A percentile compares a stretch with the other conserved stretches of the same genome.
Conservation (phyloP, 805 yeast species). For the Suhomyces vadensis region DNA sequence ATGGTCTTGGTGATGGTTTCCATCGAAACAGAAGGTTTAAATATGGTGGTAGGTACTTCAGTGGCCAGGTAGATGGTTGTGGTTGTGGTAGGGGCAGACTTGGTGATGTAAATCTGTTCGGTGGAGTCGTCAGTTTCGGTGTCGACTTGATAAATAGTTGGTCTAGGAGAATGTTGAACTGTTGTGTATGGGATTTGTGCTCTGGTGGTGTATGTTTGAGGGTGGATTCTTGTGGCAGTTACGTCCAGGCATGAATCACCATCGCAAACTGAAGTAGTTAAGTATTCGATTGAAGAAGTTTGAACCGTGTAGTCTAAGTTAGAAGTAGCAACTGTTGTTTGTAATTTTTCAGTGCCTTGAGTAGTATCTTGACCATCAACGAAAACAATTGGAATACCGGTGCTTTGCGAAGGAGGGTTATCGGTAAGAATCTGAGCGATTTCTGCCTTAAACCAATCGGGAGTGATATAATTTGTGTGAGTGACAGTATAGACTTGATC, state of each 20-base stretch:
- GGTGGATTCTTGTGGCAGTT: background rate
- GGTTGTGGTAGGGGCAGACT: slow-evolving; percentile 31
- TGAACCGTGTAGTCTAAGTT: slow-evolving; percentile 21
- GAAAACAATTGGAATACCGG: slow-evolving; percentile 34
- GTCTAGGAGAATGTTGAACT: slow-evolving; percentile 5
- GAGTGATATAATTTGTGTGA: slow-evolving; percentile 14
- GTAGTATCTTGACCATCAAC: slow-evolving; percentile 21
- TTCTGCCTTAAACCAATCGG: slow-evolving; percentile 8
- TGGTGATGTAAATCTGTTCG: slow-evolving; percentile 11
- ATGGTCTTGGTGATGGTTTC: slow-evolving; percentile 23
- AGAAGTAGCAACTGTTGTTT: slow-evolving; percentile 17
- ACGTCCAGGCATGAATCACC: slow-evolving; percentile 4
- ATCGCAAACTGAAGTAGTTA: slow-evolving; percentile 15
- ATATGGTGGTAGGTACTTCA: slow-evolving; percentile 22
- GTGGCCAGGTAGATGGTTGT: slow-evolving; percentile 29
- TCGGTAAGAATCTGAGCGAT: slow-evolving; percentile 5
- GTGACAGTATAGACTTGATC: slow-evolving; percentile 13
- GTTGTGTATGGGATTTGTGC: slow-evolving; percentile 9
- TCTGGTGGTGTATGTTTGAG: slow-evolving; percentile 9
- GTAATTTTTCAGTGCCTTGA: slow-evolving; percentile 1
- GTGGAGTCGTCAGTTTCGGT: slow-evolving; percentile 22
- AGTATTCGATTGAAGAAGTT: slow-evolving; percentile 15
- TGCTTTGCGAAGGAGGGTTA: slow-evolving; percentile 12
- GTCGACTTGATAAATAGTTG: slow-evolving; percentile 19
- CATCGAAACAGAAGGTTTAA: slow-evolving; percentile 18